Evolutionary conservation across 345 rosid species (phyloP).

Genomic region (Physaria fendleri): DNA sequence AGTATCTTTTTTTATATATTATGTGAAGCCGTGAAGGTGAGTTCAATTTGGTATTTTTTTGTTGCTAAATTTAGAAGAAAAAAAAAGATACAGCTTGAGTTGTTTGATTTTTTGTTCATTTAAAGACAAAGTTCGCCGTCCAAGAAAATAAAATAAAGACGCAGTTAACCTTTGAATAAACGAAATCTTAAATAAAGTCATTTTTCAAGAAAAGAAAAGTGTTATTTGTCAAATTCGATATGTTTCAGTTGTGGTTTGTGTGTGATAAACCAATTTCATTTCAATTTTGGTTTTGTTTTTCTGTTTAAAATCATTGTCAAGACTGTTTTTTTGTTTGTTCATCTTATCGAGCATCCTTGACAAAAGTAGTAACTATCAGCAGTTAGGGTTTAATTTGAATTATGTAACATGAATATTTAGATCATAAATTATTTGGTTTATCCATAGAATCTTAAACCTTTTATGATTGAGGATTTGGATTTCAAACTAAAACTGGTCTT

Average conservation of each 20-base stretch:
- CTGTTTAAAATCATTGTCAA: background rate
- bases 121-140: too few relatives aligned
- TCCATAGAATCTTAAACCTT: background rate
- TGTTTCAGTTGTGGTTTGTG: background rate
- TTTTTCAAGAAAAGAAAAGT: background rate
- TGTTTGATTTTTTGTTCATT: background rate
- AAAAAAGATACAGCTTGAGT: background rate
- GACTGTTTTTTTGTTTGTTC: background rate
- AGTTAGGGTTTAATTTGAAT: background rate
- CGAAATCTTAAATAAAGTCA: background rate
- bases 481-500: slow-evolving; percentile 11
- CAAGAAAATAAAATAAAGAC: too few relatives aligned
- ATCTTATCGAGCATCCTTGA: background rate
- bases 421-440: background rate
- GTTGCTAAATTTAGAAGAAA: background rate
- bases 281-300: background rate
- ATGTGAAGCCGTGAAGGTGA: background rate
- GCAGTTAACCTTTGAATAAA: background rate
- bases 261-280: background rate
- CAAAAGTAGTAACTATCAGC: background rate
- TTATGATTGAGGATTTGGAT: background rate
- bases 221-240: background rate
- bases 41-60: background rate
- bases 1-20: background rate
- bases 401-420: background rate